These are phyloP conservation scores for Lipomyces spencermartinsiae DNA, from an alignment of 805 yeast species.

Conservation along the genomic window DNA sequence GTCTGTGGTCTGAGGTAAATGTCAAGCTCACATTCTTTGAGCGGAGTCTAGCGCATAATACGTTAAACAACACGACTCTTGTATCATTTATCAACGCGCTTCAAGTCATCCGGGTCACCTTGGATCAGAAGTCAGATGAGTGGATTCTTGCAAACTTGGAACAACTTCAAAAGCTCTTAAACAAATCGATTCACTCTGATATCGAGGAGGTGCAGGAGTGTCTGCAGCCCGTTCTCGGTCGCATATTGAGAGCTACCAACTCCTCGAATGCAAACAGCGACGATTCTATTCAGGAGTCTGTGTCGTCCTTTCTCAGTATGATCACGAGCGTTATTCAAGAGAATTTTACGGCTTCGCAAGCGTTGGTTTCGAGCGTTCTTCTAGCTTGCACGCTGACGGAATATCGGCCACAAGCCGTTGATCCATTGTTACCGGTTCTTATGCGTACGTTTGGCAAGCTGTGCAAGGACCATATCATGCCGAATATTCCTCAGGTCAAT, in stretches of 20 bases:
- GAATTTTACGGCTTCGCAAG: conserved; percentile 72
- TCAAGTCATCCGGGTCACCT: conserved; percentile 82
- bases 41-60: conserved; percentile 79
- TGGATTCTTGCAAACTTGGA: conserved; percentile 81
- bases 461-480: conserved; percentile 82
- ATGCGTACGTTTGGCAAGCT: conserved; percentile 89
- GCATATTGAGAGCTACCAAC: conserved; percentile 70
- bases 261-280: conserved; percentile 53
- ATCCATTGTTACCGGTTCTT: conserved; percentile 72
- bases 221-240: conserved; percentile 73
- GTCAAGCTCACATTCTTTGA: conserved; percentile 88
- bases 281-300: conserved; percentile 66
- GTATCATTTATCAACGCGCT: conserved; percentile 85
- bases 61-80: conserved; percentile 63
- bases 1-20: conserved; percentile 86
- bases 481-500: conserved; percentile 56
- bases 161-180: conserved; percentile 74
- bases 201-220: conserved; percentile 88
- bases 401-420: conserved; percentile 74
- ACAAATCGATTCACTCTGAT: conserved; percentile 79
- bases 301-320: conserved; percentile 64
- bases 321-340: conserved; percentile 75
- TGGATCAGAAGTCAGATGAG: conserved; percentile 73
- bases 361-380: conserved; percentile 80
- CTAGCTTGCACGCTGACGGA: conserved; percentile 74